A percentile compares a stretch with the other conserved stretches of the same genome.
These are phyloP conservation scores for Pythium grandisporangium DNA, from an alignment of 352 stramenopile genomes.

Conservation along the genomic window DNA sequence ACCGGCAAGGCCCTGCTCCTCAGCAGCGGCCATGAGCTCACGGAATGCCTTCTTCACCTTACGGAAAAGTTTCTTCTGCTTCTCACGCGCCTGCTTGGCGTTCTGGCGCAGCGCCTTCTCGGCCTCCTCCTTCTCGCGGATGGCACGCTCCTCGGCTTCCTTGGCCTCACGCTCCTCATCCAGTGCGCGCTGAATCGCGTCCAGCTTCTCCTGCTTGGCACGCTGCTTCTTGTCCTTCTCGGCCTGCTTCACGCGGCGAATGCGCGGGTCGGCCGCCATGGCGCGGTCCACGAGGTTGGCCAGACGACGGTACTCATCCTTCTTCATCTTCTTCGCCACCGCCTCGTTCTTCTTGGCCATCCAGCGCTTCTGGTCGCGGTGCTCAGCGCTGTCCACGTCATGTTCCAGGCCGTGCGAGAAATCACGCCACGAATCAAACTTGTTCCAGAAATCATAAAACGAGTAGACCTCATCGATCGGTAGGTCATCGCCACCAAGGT, in stretches of 20 bases:
- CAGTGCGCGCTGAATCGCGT: conserved; percentile 49
- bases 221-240: conserved; percentile 80
- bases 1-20: conserved; percentile 45
- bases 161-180: conserved; percentile 59
- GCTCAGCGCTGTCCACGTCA: conserved; percentile 75
- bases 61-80: conserved; percentile 79
- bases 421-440: conserved; percentile 82
- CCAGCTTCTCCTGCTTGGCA: conserved; percentile 68
- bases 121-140: conserved; percentile 44
- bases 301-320: conserved; percentile 78
- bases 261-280: conserved; percentile 60
- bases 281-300: conserved; percentile 74
- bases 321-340: conserved; percentile 85
- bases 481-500: conserved; percentile 46
- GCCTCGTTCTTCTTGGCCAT: conserved; percentile 86
- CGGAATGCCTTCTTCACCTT: conserved; percentile 84
- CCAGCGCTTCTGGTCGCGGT: conserved; percentile 82
- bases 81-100: conserved; percentile 70
- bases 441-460: conserved; percentile 89
- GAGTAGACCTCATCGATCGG: conserved; percentile 61
- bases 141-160: conserved; percentile 40
- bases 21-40: conserved; percentile 55
- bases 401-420: conserved; percentile 81
- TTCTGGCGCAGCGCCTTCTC: conserved; percentile 63
- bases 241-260: conserved; percentile 73